A percentile compares a stretch with the other conserved stretches of the same genome.
phyloP scores from a whole-genome alignment of 257 asterid species.

The Rubia yunnanensis region DNA sequence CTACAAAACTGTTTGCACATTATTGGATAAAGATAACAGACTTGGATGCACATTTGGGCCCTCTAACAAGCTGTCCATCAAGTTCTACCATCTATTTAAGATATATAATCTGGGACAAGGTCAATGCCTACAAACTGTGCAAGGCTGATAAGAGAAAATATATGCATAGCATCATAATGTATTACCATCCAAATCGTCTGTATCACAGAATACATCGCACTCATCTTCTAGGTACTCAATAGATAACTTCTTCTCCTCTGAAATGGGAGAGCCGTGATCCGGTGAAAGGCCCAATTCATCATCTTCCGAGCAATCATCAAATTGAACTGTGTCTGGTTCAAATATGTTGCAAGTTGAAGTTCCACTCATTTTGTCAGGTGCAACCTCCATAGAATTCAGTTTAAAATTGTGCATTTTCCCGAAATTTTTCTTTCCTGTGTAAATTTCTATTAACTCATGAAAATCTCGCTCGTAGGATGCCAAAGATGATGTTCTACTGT shows the following conservation, averaged over 20 bases:
- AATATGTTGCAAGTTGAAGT: slow-evolving; percentile 20
- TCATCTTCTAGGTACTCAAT: slow-evolving; percentile 70
- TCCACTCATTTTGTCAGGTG: slow-evolving; percentile 14
- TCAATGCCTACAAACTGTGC: background rate
- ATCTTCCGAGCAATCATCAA: slow-evolving; percentile 34
- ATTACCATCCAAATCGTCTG: slow-evolving; percentile 70
- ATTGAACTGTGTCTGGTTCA: slow-evolving; percentile 24
- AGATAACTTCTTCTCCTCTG: slow-evolving; percentile 41
- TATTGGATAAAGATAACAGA: background rate
- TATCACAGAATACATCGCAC: slow-evolving; percentile 42
- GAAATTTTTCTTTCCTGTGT: slow-evolving; percentile 28
- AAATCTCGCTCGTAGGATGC: slow-evolving; percentile 57
- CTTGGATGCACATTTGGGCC: slow-evolving; percentile 7
- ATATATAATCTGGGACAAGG: slow-evolving; percentile 1
- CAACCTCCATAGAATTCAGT: slow-evolving; percentile 23
- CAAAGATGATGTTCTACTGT: slow-evolving; percentile 52
- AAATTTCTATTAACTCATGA: slow-evolving; percentile 34
- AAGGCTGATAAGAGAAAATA: background rate
- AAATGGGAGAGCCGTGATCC: slow-evolving; percentile 22
- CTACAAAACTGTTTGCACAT: background rate
- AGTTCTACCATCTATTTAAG: background rate
- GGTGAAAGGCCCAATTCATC: slow-evolving; percentile 15
- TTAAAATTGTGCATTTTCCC: slow-evolving; percentile 13
- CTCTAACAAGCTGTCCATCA: background rate
- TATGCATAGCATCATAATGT: background rate